phyloP scores from a whole-genome alignment of 2,329 filamentous ascomycete species.

The Colletotrichum theobromicola region DNA sequence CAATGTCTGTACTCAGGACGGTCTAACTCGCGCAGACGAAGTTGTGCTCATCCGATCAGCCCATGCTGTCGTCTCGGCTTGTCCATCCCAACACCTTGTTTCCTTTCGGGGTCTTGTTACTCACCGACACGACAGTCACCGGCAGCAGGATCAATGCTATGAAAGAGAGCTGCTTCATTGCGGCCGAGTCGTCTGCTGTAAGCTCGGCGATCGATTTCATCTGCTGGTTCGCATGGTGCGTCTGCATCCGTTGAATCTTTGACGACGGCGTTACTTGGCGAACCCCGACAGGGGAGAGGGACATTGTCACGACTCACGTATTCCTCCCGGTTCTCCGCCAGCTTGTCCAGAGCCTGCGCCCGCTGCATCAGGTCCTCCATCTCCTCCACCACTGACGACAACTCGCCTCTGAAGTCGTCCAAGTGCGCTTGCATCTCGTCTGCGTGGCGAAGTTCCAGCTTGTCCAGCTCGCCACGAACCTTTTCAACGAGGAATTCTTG shows the following conservation, averaged over 20 bases:
- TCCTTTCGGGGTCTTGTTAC: not conserved
- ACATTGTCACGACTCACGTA: not conserved
- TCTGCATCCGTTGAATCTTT: constrained; percentile 15
- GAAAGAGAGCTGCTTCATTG: constrained; percentile 16
- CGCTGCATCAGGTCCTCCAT: constrained; percentile 4
- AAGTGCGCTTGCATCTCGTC: not conserved
- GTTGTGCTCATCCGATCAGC: constrained; percentile 1
- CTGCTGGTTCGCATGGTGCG: constrained; percentile 12
- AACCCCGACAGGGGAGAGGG: not conserved
- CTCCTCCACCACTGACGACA: not conserved
- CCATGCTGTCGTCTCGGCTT: not conserved
- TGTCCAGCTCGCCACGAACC: not conserved
- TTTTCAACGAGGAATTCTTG: not conserved
- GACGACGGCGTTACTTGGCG: not conserved
- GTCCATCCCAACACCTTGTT: not conserved
- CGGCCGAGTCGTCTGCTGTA: constrained; percentile 8
- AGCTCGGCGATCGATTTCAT: constrained; percentile 7
- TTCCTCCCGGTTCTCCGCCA: constrained; percentile 13
- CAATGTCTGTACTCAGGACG: constrained; percentile 17
- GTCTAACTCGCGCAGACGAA: not conserved
- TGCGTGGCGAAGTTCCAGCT: not conserved
- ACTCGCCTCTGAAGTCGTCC: not conserved
- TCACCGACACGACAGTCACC: constrained; percentile 15
- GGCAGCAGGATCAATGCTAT: constrained; percentile 7
- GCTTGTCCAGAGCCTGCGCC: constrained; percentile 2